A percentile compares a stretch with the other conserved stretches of the same genome.
Conservation (phyloP, 177 flowering plant species). For the Vitis hybrid region DNA sequence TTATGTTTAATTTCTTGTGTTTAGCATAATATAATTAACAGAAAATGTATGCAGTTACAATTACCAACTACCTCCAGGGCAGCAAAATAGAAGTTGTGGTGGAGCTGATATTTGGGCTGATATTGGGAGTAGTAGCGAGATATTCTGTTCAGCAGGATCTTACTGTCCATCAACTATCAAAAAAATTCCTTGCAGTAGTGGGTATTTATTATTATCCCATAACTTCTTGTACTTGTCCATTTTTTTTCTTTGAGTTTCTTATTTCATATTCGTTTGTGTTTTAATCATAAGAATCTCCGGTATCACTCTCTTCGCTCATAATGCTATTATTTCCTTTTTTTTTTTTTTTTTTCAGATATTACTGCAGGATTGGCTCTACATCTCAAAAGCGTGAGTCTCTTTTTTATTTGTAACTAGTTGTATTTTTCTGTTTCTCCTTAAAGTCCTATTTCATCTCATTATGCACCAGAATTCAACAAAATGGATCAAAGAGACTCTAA, state of each 20-base stretch:
- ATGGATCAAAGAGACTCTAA: neutral
- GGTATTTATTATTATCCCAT: constrained; percentile 59
- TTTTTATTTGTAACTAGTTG: neutral
- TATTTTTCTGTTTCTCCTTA: neutral
- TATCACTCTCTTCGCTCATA: neutral
- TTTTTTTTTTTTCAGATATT: constrained; percentile 63
- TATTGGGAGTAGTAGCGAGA: constrained; percentile 52
- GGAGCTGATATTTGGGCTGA: constrained; percentile 96
- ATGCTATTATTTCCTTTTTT: neutral
- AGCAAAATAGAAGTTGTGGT: constrained; percentile 79
- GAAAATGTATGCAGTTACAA: constrained; percentile 61
- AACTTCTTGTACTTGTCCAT: constrained; percentile 15
- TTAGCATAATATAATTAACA: constrained; percentile 25
- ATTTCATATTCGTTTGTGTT: constrained; percentile 6
- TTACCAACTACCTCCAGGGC: constrained; percentile 83
- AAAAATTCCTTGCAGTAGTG: constrained; percentile 70
- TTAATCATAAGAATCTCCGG: neutral
- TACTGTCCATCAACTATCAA: constrained; percentile 77
- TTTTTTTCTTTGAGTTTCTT: constrained; percentile 5
- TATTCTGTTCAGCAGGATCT: constrained; percentile 93
- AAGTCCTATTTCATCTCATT: neutral
- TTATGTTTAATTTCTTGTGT: constrained; percentile 6
- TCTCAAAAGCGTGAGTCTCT: constrained; percentile 52
- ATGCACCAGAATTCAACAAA: neutral
- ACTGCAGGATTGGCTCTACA: constrained; percentile 90